A percentile compares a stretch with the other conserved stretches of the same genome.
These are phyloP conservation scores for Pisolithus orientalis DNA, from an alignment of 768 basidiomycete species.

Conservation along the genomic window DNA sequence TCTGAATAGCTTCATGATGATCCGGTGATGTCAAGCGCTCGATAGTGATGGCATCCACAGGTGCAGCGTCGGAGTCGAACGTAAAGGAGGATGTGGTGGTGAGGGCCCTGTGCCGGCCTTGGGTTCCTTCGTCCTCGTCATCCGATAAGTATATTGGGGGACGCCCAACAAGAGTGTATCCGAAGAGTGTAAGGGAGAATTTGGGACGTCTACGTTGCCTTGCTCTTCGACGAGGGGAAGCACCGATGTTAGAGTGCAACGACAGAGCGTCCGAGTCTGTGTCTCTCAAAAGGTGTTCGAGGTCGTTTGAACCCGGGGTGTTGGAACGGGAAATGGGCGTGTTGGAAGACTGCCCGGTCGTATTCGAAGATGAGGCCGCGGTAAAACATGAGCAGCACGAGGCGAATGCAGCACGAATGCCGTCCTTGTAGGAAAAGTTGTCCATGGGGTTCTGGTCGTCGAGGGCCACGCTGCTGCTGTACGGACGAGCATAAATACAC, in stretches of 20 bases:
- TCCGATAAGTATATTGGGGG: constrained; percentile 55
- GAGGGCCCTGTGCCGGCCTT: constrained; percentile 18
- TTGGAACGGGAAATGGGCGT: constrained; percentile 25
- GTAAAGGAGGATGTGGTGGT: constrained; percentile 33
- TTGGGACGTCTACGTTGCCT: constrained; percentile 28
- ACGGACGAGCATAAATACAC: no score
- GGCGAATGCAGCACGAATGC: constrained; percentile 47
- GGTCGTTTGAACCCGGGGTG: constrained; percentile 29
- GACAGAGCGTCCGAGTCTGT: constrained; percentile 56
- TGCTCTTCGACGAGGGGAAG: constrained; percentile 24
- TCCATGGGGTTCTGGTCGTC: constrained; percentile 26
- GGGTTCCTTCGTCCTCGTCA: constrained; percentile 35
- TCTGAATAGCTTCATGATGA: constrained; percentile 27
- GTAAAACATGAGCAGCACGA: constrained; percentile 57
- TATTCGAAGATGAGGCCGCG: constrained; percentile 29
- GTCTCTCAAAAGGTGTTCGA: constrained; percentile 46
- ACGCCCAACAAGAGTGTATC: constrained; percentile 62
- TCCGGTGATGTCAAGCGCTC: constrained; percentile 42
- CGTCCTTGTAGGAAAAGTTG: constrained; percentile 58
- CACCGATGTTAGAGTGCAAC: constrained; percentile 56
- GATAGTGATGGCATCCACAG: constrained; percentile 53
- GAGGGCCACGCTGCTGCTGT: neutral
- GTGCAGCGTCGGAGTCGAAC: constrained; percentile 67
- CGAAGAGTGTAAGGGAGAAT: constrained; percentile 52
- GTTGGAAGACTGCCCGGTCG: constrained; percentile 14